Base-by-base conservation (phyloP, 495 filamentous ascomycete genomes). In the Schizothecium vesticola region DNA sequence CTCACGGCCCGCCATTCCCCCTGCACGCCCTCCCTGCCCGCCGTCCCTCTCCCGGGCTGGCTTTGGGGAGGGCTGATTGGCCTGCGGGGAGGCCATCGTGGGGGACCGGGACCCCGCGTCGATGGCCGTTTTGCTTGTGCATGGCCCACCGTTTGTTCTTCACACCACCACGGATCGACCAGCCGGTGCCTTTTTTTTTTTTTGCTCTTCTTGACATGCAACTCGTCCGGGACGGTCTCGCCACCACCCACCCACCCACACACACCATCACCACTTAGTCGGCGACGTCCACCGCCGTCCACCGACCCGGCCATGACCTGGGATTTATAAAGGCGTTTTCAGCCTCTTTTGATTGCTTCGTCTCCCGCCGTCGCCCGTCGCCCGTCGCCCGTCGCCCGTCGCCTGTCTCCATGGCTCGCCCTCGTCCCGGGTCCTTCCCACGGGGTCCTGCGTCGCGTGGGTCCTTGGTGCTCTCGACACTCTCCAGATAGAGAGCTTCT, bases 1-100 rank as follows among this genome's bases (percentile, higher is more conserved):
- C 70, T 77, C 66, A 22, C 76, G 76, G 76, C 63, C 76, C 76
- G 76, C 76, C 51, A 67, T 78, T 78, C 76, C 76, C 24, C 56
- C 26, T 28, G 26, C 63, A 7, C 59, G 16, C 51, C 59, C 31
- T 19, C 10, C 57, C 24, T 21, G 19, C 29, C 55, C 55, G 12
- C 55, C 29, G 60, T 55, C 23, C 28, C 28, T 25, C 29, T 22
- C 65, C 65, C 43, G 25, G 59, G 26, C 59, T 22, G 59, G 21
- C 31, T 33, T 43, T n/a, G n/a, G n/a, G n/a, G n/a, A n/a, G 13
- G 21, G 29, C 19, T 64, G 61, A 68, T 68, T 68, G 16, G 66
- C 16, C 33, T 33, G 24, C 12, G 56, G 11, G 12, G 22, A 57
- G 12, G n/a, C 55, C 12, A 59, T 59, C 21, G 58, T 28, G 58